Evolutionary conservation across 306 rosid genomes (phyloP), one percentile per base, ranked within the genome.

Genomic region (Datisca glomerata): DNA sequence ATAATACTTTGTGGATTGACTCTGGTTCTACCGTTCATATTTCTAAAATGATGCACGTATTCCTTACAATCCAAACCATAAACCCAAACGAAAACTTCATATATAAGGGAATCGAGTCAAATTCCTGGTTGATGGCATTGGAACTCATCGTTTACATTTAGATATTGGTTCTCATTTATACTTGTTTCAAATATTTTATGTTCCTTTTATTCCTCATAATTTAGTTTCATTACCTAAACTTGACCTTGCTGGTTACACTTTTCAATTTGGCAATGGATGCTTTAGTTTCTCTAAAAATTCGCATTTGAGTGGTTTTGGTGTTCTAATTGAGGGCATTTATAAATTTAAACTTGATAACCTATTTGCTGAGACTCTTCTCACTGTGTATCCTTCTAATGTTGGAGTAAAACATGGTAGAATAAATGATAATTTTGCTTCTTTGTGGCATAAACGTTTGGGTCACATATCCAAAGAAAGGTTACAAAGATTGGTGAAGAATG

Each of bases 131-230:
- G 18, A 44, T 21, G 33, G 11, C 5, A 21, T 44, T 44, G 14
- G 34, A 1, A 44, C 33, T 21, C 23, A 12, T 23, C 19, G 11
- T 44, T 14, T 44, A 0, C 12, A 21, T 23, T 44, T 44, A 23
- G 34, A 44, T 14, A 22, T 8, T 44, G 7, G 49, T 12, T 12
- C 21, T 44, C 7, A 44, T 23, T 44, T 23, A 24, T 31, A 23
- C n/a, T 12, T 22, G 4, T 44, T 44, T 24, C 32, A 44, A 21
- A 44, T 18, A 1, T 23, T 24, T 44, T 44, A 44, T 44, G 49
- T 21, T 16, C 11, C 34, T 4, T 10, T 33, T 12, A 4, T 44
- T 44, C 23, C 49, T 22, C 11, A 18, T 2, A 44, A 11, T 44
- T 44, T 24, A 21, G 32, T 44, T 21, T 24, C 19, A 9, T 44